phyloP scores from a whole-genome alignment of 768 basidiomycete species.

The Phlebiopsis gigantea region DNA sequence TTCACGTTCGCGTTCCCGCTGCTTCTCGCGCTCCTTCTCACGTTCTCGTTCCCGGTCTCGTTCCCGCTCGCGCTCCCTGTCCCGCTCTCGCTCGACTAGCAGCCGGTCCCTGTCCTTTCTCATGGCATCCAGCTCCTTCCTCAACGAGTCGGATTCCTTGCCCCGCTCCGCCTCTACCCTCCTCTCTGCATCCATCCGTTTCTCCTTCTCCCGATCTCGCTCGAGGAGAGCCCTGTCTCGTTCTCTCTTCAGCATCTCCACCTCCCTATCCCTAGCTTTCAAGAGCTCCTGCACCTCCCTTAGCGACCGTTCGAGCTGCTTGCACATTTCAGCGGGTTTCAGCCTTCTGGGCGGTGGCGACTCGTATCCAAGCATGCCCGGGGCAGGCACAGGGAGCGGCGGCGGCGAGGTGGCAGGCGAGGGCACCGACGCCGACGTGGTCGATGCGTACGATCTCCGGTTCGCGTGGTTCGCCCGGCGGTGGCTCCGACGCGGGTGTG shows the following conservation, averaged over 20 bases:
- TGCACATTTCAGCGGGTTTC: constrained; percentile 58
- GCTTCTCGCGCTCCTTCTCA: constrained; percentile 13
- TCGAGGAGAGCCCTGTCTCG: constrained; percentile 27
- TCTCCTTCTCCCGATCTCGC: constrained; percentile 17
- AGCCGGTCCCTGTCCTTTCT: constrained; percentile 7
- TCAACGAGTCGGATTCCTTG: constrained; percentile 4
- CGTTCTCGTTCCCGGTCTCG: constrained; percentile 16
- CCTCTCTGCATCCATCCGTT: constrained; percentile 7
- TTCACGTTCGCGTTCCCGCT: constrained; percentile 11
- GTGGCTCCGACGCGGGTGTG: not conserved
- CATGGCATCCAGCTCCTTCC: not conserved
- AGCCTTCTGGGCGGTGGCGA: constrained; percentile 41
- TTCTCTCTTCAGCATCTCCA: constrained; percentile 46
- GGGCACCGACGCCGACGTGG: not conserved
- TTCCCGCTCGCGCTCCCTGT: constrained; percentile 9
- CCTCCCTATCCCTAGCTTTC: constrained; percentile 51
- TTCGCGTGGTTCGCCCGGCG: not conserved
- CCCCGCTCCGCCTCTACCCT: constrained; percentile 10
- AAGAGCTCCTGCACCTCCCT: constrained; percentile 60
- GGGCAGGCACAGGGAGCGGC: constrained; percentile 17
- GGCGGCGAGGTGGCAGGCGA: not conserved
- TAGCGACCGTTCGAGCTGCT: constrained; percentile 55
- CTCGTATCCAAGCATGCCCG: constrained; percentile 39
- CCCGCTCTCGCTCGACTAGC: constrained; percentile 7
- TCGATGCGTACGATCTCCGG: constrained; percentile 1